Percentiles rank a stretch among this genome's conserved stretches.
phyloP scores from a whole-genome alignment of 345 rosid genomes.

The Citrus hindsii region DNA sequence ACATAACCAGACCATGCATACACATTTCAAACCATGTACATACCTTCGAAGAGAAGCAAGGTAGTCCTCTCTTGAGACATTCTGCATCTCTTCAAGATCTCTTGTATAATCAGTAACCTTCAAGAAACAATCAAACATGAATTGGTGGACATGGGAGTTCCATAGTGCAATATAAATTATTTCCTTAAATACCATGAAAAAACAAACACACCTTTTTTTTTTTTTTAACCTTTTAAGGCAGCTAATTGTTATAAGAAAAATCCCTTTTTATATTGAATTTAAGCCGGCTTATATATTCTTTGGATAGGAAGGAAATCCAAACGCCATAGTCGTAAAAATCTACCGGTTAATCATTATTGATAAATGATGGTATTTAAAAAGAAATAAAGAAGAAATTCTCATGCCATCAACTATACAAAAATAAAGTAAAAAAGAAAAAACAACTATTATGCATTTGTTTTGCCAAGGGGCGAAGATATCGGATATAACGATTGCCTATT shows the following conservation, averaged over 20 bases:
- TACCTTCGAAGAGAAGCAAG: constrained; percentile 95
- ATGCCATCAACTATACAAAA: neutral
- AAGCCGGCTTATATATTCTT: neutral
- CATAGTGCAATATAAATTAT: neutral
- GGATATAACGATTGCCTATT: neutral
- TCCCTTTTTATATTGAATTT: neutral
- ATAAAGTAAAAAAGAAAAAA: neutral
- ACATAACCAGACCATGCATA: constrained; percentile 18
- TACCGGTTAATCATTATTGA: neutral
- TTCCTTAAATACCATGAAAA: neutral
- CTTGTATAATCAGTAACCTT: constrained; percentile 91
- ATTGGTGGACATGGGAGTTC: neutral
- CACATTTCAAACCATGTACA: constrained; percentile 13
- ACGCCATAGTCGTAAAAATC: neutral
- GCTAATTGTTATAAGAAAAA: neutral
- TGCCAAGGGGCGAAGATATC: neutral
- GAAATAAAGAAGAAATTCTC: neutral
- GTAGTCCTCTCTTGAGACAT: constrained; percentile 88
- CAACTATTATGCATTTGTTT: neutral
- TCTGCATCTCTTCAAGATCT: constrained; percentile 99
- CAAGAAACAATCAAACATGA: constrained; percentile 11
- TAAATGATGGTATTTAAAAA: neutral
- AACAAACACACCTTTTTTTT: neutral
- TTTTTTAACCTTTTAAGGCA: neutral
- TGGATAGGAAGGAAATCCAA: neutral